Evolutionary conservation across 108 stramenopile genomes (phyloP), one percentile per base, ranked within the genome.

Genomic region (Discostella stelligeroides): DNA sequence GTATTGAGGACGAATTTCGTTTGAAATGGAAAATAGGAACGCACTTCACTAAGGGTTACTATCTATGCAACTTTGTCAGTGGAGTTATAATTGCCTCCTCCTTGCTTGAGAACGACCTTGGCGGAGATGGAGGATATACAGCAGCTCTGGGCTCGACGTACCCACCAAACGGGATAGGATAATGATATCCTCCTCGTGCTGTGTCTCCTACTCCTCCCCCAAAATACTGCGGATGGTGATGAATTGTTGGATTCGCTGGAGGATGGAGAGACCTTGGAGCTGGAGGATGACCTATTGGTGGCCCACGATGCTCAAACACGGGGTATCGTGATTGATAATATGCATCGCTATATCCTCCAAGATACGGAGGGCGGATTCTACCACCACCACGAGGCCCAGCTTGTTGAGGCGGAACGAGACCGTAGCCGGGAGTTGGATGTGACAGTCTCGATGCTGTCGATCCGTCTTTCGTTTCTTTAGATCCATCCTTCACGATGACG

Each of bases 321-420:
- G n/a, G 57, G 7, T 18, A 58, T n/a, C 39, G 37, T 37, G 37
- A 17, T 20, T 34, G 2, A 41, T 58, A 58, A 17, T 37, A 39
- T 0, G 37, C 17, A 39, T 58, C 57, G 37, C 0, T 15, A 20
- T 58, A 58, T 18, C 37, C n/a, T 28, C 15, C 29, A n/a, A 28
- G 57, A 58, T 58, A 39, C 21, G 38, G 34, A 37, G 57, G 57
- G 34, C 34, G 34, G 18, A 58, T 34, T 28, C 57, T 37, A n/a
- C 57, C 39, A 17, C n/a, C 18, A 28, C 39, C 17, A 28, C 57
- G 25, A 28, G 57, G 20, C 17, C 37, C n/a, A 45, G 39, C 18
- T 39, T n/a, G 34, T 10, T 1, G 57, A 37, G 57, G 57, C 57
- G n/a, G 37, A n/a, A 34, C 37, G n/a, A 7, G 34, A 37, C 39